Conservation (phyloP, 2,329 filamentous ascomycete species). For the Fusarium duplospermum region DNA sequence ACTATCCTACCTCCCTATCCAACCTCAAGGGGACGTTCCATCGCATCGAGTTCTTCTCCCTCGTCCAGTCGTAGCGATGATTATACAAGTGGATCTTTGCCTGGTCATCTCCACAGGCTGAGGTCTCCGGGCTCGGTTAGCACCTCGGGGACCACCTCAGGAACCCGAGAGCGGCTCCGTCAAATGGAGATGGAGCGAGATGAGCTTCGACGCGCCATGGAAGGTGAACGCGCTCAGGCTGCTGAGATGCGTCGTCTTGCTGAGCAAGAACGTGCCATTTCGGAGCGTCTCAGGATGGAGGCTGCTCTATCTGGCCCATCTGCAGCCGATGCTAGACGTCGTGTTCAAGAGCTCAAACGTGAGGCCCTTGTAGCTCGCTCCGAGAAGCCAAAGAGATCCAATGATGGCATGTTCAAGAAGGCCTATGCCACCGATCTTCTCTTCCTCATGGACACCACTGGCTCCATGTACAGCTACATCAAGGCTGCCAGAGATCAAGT, state of each 20-base stretch:
- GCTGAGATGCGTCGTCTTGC: background rate
- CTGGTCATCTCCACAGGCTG: slow-evolving; percentile 1
- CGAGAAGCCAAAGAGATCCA: slow-evolving; percentile 11
- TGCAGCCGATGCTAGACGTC: slow-evolving; percentile 18
- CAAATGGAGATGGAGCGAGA: slow-evolving; percentile 23
- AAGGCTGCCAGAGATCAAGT: slow-evolving; percentile 50
- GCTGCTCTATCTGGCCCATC: slow-evolving; percentile 8
- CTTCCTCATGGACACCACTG: slow-evolving; percentile 53
- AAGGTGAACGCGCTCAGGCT: slow-evolving; percentile 4
- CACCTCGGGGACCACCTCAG: slow-evolving; percentile 10
- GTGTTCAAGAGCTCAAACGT: slow-evolving; percentile 18
- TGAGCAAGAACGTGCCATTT: background rate
- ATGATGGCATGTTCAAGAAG: slow-evolving; percentile 46
- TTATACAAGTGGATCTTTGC: background rate
- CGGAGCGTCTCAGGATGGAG: slow-evolving; percentile 11
- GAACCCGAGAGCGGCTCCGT: slow-evolving; percentile 16
- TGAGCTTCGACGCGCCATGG: slow-evolving; percentile 16
- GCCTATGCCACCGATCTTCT: slow-evolving; percentile 51
- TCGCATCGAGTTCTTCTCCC: background rate
- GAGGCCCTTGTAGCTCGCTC: slow-evolving; percentile 17
- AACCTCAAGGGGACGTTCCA: background rate
- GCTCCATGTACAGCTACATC: slow-evolving; percentile 49
- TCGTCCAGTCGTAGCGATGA: background rate
- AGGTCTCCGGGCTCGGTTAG: background rate
- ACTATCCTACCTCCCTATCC: slow-evolving; percentile 20